phyloP scores from a whole-genome alignment of 139 green algal species.

The Deuterostichococcus epilithicus region DNA sequence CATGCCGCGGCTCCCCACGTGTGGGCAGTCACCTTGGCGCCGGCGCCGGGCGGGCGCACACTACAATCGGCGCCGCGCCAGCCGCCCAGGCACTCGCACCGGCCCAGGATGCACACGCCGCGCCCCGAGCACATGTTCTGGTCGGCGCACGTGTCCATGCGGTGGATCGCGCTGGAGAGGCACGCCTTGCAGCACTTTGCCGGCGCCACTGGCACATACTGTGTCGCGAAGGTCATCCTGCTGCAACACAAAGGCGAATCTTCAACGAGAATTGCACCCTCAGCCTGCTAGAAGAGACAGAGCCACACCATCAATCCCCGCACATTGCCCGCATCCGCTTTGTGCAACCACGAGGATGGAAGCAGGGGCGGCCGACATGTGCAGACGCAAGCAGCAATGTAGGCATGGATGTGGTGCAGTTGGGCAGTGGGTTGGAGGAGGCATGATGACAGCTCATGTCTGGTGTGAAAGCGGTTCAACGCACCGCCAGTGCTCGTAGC shows the following conservation, averaged over 20 bases:
- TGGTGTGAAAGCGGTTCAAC: not conserved
- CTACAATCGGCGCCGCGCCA: slow-evolving; percentile 51
- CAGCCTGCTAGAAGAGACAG: too few relatives aligned
- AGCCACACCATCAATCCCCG: too few relatives aligned
- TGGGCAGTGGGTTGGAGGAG: too few relatives aligned
- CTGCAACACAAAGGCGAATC: not conserved
- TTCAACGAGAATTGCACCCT: too few relatives aligned
- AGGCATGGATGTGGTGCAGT: too few relatives aligned
- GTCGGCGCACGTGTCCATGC: slow-evolving; percentile 46
- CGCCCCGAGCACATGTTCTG: slow-evolving; percentile 48
- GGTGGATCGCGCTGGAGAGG: slow-evolving; percentile 35
- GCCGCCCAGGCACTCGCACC: slow-evolving; percentile 63
- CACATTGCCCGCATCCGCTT: too few relatives aligned
- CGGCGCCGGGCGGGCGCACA: not conserved
- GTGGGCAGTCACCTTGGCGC: slow-evolving; percentile 1
- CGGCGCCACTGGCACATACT: slow-evolving; percentile 61
- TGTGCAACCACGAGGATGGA: too few relatives aligned
- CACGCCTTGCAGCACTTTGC: slow-evolving; percentile 68
- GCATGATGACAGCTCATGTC: too few relatives aligned
- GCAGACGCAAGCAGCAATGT: too few relatives aligned
- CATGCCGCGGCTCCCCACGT: too few relatives aligned
- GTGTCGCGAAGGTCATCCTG: slow-evolving; percentile 24
- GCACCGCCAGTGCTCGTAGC: slow-evolving; percentile 47
- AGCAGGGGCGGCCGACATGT: too few relatives aligned
- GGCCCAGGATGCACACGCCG: not conserved